A percentile compares a stretch with the other conserved stretches of the same genome.
Evolutionary conservation across 2,329 filamentous ascomycete genomes (phyloP).

Genomic region (Cadophora gregata): DNA sequence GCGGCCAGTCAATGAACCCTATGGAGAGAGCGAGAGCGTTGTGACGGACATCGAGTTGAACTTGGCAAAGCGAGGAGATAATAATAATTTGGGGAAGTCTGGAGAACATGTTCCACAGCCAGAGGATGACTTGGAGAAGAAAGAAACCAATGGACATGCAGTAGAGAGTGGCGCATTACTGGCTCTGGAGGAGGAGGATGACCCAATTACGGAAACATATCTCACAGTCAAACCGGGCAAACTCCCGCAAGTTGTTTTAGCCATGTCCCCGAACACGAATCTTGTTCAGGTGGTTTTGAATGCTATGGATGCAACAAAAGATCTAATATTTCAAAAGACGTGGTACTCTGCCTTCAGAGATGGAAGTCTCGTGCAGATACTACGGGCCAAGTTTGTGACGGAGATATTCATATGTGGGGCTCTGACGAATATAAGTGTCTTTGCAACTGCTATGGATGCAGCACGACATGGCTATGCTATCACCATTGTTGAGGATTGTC

Average conservation of each 20-base stretch:
- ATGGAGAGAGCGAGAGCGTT: conserved; percentile 41
- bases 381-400: conserved; percentile 86
- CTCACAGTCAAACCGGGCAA: conserved; percentile 37
- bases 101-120: conserved; percentile 25
- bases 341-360: conserved; percentile 88
- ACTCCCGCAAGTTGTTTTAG: conserved; percentile 50
- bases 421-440: conserved; percentile 85
- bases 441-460: conserved; percentile 90
- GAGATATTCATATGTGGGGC: conserved; percentile 89
- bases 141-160: conserved; percentile 22
- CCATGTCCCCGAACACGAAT: conserved; percentile 53
- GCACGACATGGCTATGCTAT: conserved; percentile 87
- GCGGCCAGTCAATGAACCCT: conserved; percentile 59
- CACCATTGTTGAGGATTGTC: conserved; percentile 85
- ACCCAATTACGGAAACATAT: conserved; percentile 37
- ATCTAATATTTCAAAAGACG: conserved; percentile 66
- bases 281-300: conserved; percentile 52
- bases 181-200: conserved; percentile 30
- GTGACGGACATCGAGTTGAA: conserved; percentile 42
- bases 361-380: conserved; percentile 73
- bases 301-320: conserved; percentile 50
- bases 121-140: conserved; percentile 26
- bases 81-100: conserved; percentile 9
- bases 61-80: conserved; percentile 17
- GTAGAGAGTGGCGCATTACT: conserved; percentile 15